Base-by-base conservation (phyloP, 495 filamentous ascomycete genomes). In the Aspergillus cristatus region DNA sequence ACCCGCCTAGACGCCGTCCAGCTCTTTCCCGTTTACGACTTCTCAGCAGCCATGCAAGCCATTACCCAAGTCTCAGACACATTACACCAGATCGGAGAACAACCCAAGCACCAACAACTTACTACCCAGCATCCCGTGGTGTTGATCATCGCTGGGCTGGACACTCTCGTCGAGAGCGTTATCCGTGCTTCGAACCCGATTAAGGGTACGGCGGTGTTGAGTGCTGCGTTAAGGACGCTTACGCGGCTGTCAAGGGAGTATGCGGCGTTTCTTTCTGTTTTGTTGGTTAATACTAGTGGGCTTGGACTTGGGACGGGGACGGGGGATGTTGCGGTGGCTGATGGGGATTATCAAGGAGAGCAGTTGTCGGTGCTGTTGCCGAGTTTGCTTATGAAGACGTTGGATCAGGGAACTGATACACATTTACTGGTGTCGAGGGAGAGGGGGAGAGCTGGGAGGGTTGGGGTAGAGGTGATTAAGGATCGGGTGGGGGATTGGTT, bases 381-480 rank as follows among this genome's bases (percentile, higher is more conserved):
- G 6, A 67, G 45, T 26, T 45, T 70, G 11, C 42, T 65, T 16
- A 61, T 60, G 55, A 57, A 53, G 39, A 63, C 59, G 3, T 20
- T 68, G 28, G 66, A 70, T 33, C 58, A 62, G 30, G 66, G 59
- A 0, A 56, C 62, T 7, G 66, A 70, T 50, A 52, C 43, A 3
- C 66, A 70, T 50, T 40, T 70, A 2, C 41, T 70, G 12, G 28
- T 65, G 13, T 65, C 61, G n/a, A 52, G 37, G 18, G 40, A 51
- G 11, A 54, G 44, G 32, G 35, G 36, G 1, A 38, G n/a, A n/a
- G n/a, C n/a, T n/a, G n/a, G 34, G 6, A 35, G 32, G 14, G 54
- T 67, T 8, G 53, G n/a, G n/a, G n/a, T 64, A 1, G 66, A 70
- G 38, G 58, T 68, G 3, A 52, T 70, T 28, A 70, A 70, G 37